Base-by-base conservation (phyloP, 2,329 filamentous ascomycete species). In the Herpotrichia juniperi region DNA sequence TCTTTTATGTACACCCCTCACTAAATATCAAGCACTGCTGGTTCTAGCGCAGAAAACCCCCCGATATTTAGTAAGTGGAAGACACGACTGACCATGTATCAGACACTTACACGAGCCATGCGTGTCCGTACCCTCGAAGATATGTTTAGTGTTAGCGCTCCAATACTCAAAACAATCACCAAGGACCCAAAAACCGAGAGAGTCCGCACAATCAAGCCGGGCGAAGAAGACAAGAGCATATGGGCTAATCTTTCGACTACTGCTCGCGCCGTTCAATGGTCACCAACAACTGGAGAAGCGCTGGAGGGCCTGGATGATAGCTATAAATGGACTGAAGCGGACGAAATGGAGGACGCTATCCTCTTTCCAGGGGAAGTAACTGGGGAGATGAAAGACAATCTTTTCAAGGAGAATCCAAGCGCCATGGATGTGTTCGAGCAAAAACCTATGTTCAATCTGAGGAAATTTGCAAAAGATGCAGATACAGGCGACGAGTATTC, bases 271-370 rank as follows among this genome's bases (percentile, higher is more conserved):
- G 55, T 39, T 37, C 46, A 31, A 39, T 58, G 31, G 47, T 53
- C 44, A 10, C 50, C 56, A 19, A n/a, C n/a, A n/a, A n/a, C n/a
- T n/a, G n/a, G 55, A 48, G 47, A 56, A 11, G 44, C 56, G 24
- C 55, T 60, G 17, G 59, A 59, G 16, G 54, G 63, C 11, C 53
- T 73, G 47, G 62, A 71, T 3, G 43, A 48, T 5, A 57, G 51
- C 21, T 62, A 57, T 45, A 46, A 47, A 19, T 78, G 78, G 51
- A 74, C 66, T 8, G 70, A 77, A 42, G 71, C 73, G 1, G 75
- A 79, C 54, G 68, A 64, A 26, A 50, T 75, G 9, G 76, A 78
- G 58, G 76, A 78, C 42, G 62, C 62, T 3, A 61, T 78, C 6
- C 61, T 79, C 3, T 78, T 78, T 48, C 74, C 75, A 0, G 67